Evolutionary conservation across 2,329 filamentous ascomycete genomes (phyloP).

Genomic region (Sporothrix pallida): DNA sequence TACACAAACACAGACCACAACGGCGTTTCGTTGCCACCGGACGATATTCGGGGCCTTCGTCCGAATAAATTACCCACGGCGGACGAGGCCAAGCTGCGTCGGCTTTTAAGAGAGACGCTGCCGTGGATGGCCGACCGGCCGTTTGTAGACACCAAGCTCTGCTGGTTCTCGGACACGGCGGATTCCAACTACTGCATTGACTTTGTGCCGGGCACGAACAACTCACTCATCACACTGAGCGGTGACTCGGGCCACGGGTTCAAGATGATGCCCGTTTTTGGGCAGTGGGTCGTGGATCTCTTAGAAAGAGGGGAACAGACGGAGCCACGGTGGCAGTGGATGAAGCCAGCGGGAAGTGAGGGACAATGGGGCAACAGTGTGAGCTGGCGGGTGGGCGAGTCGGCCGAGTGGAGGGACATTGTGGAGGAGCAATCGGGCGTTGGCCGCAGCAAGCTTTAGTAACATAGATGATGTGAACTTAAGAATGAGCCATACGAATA

Average conservation of each 20-base stretch:
- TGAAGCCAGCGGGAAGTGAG: neutral
- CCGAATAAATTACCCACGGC: neutral
- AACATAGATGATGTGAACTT: neutral
- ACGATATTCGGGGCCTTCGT: neutral
- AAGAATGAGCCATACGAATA: neutral
- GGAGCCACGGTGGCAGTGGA: neutral
- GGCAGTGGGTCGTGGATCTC: neutral
- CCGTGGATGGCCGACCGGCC: conserved; percentile 52
- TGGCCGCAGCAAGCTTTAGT: neutral
- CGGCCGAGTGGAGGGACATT: neutral
- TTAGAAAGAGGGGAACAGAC: neutral
- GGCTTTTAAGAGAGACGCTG: neutral
- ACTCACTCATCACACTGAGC: neutral
- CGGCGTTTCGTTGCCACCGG: neutral
- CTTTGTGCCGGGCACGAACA: conserved; percentile 55
- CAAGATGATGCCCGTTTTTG: conserved; percentile 29
- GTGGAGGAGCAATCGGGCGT: neutral
- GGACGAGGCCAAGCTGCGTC: neutral
- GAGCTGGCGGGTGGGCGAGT: conserved; percentile 15
- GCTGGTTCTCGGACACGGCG: conserved; percentile 67
- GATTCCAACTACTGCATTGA: conserved; percentile 67
- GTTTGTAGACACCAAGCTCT: conserved; percentile 60
- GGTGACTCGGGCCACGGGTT: conserved; percentile 28
- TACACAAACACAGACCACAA: neutral
- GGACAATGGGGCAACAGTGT: conserved; percentile 44